Evolutionary conservation across 345 rosid species (phyloP), one percentile per base, ranked within the genome.

Genomic region (Populus tremula): DNA sequence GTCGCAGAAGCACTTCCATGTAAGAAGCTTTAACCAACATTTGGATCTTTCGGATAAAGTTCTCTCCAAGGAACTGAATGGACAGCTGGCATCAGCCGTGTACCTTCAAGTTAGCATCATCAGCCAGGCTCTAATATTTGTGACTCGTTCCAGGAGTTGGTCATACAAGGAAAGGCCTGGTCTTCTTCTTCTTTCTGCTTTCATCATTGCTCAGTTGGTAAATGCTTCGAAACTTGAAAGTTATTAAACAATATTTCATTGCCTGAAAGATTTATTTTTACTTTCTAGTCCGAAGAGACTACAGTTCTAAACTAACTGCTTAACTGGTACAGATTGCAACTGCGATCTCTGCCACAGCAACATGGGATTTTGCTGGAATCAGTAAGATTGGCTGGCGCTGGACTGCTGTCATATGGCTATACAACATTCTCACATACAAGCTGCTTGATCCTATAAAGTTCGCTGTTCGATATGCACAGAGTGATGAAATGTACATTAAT

Each of bases 401-500:
- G 94, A 75, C 87, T 2, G 93, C 90, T 17, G 91, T 89, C 74
- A 86, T 94, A 64, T 94, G 97, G 98, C 43, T 90, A 25, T 94
- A 83, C 86, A 93, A 90, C 85, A 85, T 89, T 18, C 70, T 90
- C 41, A 82, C 86, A 14, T 94, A 91, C 76, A 64, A 86, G 85
- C 69, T 90, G 64, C 94, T 93, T 72, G 98, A 94, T 87, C 98
- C 97, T 29, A 93, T 94, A 81, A 94, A 94, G 62, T 90, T 93
- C 23, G 83, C 80, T 8, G 95, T 93, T 64, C 85, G 89, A 70
- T 94, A 90, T 85, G 95, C 90, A 10, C 82, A 91, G 59, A 93
- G 94, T 54, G 96, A n/a, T n/a, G n/a, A n/a, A n/a, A n/a, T n/a
- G n/a, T 33, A 0, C 0, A 33, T 33, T 33, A 33, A 33, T 33